Evolutionary conservation across 306 rosid genomes (phyloP).

Genomic region (Macrotyloma uniflorum): DNA sequence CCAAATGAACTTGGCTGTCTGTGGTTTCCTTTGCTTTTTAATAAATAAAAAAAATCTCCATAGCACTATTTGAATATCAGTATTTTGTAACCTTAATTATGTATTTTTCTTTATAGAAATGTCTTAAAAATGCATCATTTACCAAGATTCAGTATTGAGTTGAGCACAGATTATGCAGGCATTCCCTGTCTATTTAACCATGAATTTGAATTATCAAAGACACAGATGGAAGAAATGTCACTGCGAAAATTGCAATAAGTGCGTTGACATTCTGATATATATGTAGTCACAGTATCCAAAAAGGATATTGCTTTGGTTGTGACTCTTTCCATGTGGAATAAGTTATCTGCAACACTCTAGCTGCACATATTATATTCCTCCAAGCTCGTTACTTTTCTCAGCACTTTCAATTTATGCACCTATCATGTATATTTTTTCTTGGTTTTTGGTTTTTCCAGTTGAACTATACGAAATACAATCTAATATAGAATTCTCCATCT

Average conservation of each 20-base stretch:
- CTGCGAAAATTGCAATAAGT: neutral
- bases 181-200: neutral
- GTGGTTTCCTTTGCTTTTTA: neutral
- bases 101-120: neutral
- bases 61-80: neutral
- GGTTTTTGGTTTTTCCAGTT: neutral
- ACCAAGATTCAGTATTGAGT: neutral
- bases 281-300: neutral
- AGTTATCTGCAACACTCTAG: neutral
- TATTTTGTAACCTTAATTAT: neutral
- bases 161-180: neutral
- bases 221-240: neutral
- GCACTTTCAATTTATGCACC: neutral
- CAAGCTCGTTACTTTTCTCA: neutral
- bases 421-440: neutral
- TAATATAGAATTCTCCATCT: neutral
- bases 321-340: constrained; percentile 30
- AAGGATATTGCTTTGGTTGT: neutral
- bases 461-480: neutral
- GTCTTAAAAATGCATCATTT: neutral
- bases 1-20: neutral
- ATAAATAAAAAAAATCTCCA: too few relatives aligned
- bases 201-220: neutral
- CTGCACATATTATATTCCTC: neutral
- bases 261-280: constrained; percentile 43